Evolutionary conservation across 371 early-diverging fungal genomes (phyloP).

Genomic region (Mortierella sp.): DNA sequence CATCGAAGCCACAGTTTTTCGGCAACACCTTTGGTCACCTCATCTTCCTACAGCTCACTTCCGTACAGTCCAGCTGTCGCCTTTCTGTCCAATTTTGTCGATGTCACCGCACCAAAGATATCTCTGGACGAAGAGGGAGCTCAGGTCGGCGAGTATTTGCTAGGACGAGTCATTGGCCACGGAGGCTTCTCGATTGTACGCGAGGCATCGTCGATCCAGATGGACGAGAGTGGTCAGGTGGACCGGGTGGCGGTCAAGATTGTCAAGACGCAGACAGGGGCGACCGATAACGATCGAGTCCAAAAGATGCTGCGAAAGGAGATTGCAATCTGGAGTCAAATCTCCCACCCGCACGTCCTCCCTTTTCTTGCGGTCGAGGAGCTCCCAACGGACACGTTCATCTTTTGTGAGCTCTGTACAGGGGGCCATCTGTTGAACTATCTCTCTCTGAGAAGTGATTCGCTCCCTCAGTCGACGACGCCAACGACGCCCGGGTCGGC

Average conservation of each 20-base stretch:
- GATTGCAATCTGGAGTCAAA: constrained; percentile 76
- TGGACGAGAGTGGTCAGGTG: constrained; percentile 40
- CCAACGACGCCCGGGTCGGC: not conserved
- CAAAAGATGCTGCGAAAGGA: constrained; percentile 61
- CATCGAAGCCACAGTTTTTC: not conserved
- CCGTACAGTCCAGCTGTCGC: constrained; percentile 74
- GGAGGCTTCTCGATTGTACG: constrained; percentile 83
- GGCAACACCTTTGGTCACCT: constrained; percentile 45
- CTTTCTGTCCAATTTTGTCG: constrained; percentile 69
- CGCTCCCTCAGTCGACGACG: not conserved
- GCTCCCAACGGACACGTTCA: constrained; percentile 72
- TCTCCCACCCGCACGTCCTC: constrained; percentile 79
- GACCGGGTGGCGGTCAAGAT: constrained; percentile 71
- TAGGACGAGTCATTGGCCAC: constrained; percentile 75
- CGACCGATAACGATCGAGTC: constrained; percentile 34
- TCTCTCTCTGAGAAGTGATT: constrained; percentile 13
- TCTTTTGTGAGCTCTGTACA: constrained; percentile 78
- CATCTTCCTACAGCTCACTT: constrained; percentile 62
- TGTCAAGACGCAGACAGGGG: constrained; percentile 56
- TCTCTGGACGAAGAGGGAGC: constrained; percentile 74
- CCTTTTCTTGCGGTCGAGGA: constrained; percentile 74
- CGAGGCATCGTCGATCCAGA: constrained; percentile 62
- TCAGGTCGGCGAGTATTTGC: constrained; percentile 74
- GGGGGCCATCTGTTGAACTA: constrained; percentile 65
- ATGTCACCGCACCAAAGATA: constrained; percentile 67